Percentiles rank a stretch among this genome's conserved stretches.
Conservation (phyloP, 306 rosid species). For the Castanea crenata region DNA sequence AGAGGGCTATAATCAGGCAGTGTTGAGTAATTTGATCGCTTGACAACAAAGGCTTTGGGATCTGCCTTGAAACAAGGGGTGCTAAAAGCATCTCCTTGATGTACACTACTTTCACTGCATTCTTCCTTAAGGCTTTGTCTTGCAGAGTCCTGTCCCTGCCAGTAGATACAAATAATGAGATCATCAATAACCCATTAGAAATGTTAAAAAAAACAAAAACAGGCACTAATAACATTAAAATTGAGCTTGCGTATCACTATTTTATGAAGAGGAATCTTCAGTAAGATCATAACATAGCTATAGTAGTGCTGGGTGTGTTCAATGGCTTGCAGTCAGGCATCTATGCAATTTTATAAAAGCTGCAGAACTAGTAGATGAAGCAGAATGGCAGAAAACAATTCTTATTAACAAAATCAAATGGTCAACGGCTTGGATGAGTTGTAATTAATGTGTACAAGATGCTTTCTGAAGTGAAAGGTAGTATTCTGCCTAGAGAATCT, state of each 20-base stretch:
- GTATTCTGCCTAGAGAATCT: not conserved
- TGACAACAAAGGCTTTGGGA: conserved; percentile 70
- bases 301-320: not conserved
- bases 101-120: conserved; percentile 37
- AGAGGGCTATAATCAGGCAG: conserved; percentile 72
- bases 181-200: conserved; percentile 5
- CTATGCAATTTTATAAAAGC: not conserved
- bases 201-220: not conserved
- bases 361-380: not conserved
- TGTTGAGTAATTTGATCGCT: conserved; percentile 56
- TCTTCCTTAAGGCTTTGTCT: conserved; percentile 47
- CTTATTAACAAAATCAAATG: not conserved
- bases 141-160: conserved; percentile 48
- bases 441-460: not conserved
- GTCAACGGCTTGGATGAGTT: not conserved
- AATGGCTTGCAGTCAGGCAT: not conserved
- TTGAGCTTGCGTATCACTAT: not conserved
- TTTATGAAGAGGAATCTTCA: not conserved
- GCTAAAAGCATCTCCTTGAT: conserved; percentile 60
- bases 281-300: not conserved
- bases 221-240: not conserved
- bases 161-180: conserved; percentile 18
- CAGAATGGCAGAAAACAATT: not conserved
- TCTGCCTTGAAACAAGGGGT: conserved; percentile 74
- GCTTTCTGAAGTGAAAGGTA: not conserved